Evolutionary conservation across 73 alveolate genomes (phyloP).

Genomic region (Loxodes magnus): DNA sequence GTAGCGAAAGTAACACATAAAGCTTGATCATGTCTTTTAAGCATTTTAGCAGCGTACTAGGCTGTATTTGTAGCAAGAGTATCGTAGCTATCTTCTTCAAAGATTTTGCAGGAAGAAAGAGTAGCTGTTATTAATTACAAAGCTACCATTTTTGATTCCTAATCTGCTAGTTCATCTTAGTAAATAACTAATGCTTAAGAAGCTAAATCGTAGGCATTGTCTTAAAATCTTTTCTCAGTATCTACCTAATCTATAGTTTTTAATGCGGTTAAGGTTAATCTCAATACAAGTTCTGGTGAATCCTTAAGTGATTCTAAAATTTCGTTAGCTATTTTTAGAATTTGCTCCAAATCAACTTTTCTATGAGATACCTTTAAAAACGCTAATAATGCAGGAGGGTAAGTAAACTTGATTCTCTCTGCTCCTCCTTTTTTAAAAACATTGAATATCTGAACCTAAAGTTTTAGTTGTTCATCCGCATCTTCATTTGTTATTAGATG

Average conservation of each 20-base stretch:
- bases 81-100: slow-evolving; percentile 31
- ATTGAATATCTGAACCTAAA: slow-evolving; percentile 50
- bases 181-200: slow-evolving; percentile 28
- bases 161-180: slow-evolving; percentile 41
- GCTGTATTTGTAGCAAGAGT: slow-evolving; percentile 41
- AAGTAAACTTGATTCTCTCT: slow-evolving; percentile 68
- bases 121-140: slow-evolving; percentile 20
- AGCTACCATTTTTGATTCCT: slow-evolving; percentile 18
- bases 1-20: slow-evolving; percentile 33
- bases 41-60: slow-evolving; percentile 35
- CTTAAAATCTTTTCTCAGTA: slow-evolving; percentile 23
- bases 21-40: slow-evolving; percentile 56
- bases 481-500: slow-evolving; percentile 51
- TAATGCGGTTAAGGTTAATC: slow-evolving; percentile 38
- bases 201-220: slow-evolving; percentile 34
- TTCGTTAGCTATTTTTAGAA: not conserved
- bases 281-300: slow-evolving; percentile 56
- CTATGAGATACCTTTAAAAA: slow-evolving; percentile 22
- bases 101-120: slow-evolving; percentile 15
- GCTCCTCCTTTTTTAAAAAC: slow-evolving; percentile 76
- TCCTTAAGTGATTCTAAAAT: slow-evolving; percentile 22
- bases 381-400: slow-evolving; percentile 76
- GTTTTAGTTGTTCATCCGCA: slow-evolving; percentile 48
- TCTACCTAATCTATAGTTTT: slow-evolving; percentile 36
- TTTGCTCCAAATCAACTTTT: not conserved